Evolutionary conservation across 1,139 yeast genomes (phyloP).

Genomic region (Spencermartinsiella ligniputridi): DNA sequence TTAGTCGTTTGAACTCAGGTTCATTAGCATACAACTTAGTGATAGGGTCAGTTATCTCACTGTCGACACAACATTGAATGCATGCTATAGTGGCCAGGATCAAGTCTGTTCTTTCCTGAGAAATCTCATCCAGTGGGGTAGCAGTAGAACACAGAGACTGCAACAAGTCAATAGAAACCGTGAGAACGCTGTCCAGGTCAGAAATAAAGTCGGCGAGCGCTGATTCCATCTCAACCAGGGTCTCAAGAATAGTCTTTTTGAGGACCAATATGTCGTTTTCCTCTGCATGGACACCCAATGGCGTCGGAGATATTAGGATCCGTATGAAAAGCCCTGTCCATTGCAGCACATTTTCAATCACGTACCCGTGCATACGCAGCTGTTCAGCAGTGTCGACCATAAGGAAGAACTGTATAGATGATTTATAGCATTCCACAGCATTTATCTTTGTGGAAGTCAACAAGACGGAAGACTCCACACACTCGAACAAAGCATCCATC

Average conservation of each 20-base stretch:
- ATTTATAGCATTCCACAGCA: constrained; percentile 32
- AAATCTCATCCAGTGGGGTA: not conserved
- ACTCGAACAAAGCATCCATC: constrained; percentile 20
- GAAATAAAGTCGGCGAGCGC: constrained; percentile 18
- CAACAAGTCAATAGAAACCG: not conserved
- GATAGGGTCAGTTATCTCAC: not conserved
- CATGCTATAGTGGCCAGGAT: not conserved
- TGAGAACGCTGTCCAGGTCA: not conserved
- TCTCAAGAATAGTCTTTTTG: constrained; percentile 15
- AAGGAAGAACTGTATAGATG: constrained; percentile 32
- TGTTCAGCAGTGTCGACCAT: constrained; percentile 26
- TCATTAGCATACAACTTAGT: not conserved
- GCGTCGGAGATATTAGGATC: not conserved
- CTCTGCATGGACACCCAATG: not conserved
- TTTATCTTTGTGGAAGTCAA: constrained; percentile 17
- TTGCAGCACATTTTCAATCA: constrained; percentile 1
- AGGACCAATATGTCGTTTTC: not conserved
- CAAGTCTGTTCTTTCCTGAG: not conserved
- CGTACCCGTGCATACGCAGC: constrained; percentile 2
- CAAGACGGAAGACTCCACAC: constrained; percentile 19
- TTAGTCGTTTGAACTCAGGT: not conserved
- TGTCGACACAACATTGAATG: not conserved
- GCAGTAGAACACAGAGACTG: not conserved
- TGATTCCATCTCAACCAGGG: constrained; percentile 29
- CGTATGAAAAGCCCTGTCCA: constrained; percentile 7